Base-by-base conservation (phyloP, 2,329 filamentous ascomycete species). In the Microcyclosporella mali region DNA sequence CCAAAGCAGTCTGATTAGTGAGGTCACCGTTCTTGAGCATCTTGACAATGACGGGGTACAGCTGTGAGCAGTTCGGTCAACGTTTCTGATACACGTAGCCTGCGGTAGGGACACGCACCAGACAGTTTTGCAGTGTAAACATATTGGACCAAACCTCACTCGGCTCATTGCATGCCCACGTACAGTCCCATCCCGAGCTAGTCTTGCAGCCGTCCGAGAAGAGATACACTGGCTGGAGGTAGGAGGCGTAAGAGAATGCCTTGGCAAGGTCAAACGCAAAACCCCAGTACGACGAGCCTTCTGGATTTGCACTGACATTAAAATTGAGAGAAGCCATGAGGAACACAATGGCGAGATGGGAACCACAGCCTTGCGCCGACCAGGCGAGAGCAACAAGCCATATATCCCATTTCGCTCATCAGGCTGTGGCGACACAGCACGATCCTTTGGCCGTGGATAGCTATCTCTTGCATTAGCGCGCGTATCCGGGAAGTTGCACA, bases 61-160 rank as follows among this genome's bases (percentile, higher is more conserved):
- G 9, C 33, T 36, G 9, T 34, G 3, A 34, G 9, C 8, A 32
- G 12, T 6, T 32, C 30, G 32, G 3, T 32, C 30, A 34, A 25
- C 6, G 21, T 25, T 25, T 6, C 21, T 25, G 21, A 25, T n/a
- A n/a, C n/a, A n/a, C n/a, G n/a, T n/a, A n/a, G n/a, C n/a, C n/a
- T n/a, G n/a, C n/a, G n/a, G 27, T 29, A 34, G 17, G 15, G 6
- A 17, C 4, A 18, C 32, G 15, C 25, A 33, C 37, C 16, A 33
- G 16, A 17, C 37, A 40, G 18, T 40, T 40, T 18, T 33, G 37
- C 29, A 40, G 21, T 11, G 37, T 40, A 12, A 19, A 33, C 4
- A 25, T 25, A 9, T 25, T 25, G 14, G 15, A n/a, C 33, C 33
- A 36, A 7, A 36, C 12, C 33, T 19, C 25, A 2, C 25, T 21